Base-by-base conservation (phyloP, 2,329 filamentous ascomycete genomes). In the Penicillium glabrum region DNA sequence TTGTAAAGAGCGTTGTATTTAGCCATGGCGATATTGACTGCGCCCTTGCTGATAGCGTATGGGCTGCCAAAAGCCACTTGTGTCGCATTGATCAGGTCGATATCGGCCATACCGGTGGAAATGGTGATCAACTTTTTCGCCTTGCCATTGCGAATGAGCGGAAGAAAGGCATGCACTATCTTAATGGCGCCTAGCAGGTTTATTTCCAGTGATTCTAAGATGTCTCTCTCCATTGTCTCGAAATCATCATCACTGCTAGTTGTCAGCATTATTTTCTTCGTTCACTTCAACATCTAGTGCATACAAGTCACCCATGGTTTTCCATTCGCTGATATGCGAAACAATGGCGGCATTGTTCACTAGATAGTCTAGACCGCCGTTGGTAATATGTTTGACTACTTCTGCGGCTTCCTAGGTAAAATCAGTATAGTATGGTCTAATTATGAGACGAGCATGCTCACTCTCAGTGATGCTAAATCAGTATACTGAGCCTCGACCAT, bases 111-210 rank as follows among this genome's bases (percentile, higher is more conserved):
- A 23, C 82, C 83, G 0, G 67, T 79, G 7, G 79, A 77, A 5
- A 87, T 76, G 23, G 75, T 63, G 26, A 83, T 76, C n/a, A 85
- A 73, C 64, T 86, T 86, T 67, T 86, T 86, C 13, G 59, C 64
- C 1, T 69, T 63, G 5, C 84, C 79, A 46, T 82, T 79, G 1
- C 75, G 69, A 31, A 88, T 70, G 0, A 86, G 74, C 0, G 85
- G 83, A 1, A 83, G 46, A 64, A 83, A 85, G 1, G 79, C 61
- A 61, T 82, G 82, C 67, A 82, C 79, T 0, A 84, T 74, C 58
- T 85, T 77, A 53, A 86, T 71, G 49, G 81, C 78, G 43, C 77
- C 82, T 9, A 83, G 41, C 7, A 82, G 79, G 56, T 87, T 87
- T 60, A 75, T 72, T 2, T 79, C 67, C 60, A 82, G 78, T 2